Evolutionary conservation across 1,139 yeast genomes (phyloP).

Genomic region (Zygosaccharomyces sapae): DNA sequence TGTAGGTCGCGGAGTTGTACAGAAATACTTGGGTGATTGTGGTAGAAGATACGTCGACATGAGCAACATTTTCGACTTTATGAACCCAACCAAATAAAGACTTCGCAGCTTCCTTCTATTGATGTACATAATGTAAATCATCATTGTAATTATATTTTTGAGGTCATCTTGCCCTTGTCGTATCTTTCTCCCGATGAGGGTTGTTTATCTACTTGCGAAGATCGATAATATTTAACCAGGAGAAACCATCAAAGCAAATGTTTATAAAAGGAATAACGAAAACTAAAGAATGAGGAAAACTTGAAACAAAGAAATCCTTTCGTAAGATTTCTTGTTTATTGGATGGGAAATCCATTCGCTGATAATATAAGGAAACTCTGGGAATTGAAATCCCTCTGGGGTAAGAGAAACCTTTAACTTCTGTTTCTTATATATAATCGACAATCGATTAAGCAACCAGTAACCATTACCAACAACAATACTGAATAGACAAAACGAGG

Average conservation of each 20-base stretch:
- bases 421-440: not conserved
- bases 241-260: not conserved
- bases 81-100: constrained; percentile 19
- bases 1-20: constrained; percentile 57
- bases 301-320: not conserved
- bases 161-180: not conserved
- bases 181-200: not conserved
- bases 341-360: constrained; percentile 2
- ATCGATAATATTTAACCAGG: not conserved
- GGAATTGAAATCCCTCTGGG: not conserved
- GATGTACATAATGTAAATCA: not conserved
- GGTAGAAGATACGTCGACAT: constrained; percentile 91
- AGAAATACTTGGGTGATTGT: constrained; percentile 72
- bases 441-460: not conserved
- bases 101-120: not conserved
- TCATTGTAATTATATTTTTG: not conserved
- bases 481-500: not conserved
- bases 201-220: not conserved
- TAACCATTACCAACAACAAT: not conserved
- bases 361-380: not conserved
- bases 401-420: constrained; percentile 1
- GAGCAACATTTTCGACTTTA: constrained; percentile 70
- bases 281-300: not conserved
- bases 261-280: not conserved
- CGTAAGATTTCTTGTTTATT: not conserved